Conservation (phyloP, 176 grass and related monocot genomes). For the Carex scoparia region DNA sequence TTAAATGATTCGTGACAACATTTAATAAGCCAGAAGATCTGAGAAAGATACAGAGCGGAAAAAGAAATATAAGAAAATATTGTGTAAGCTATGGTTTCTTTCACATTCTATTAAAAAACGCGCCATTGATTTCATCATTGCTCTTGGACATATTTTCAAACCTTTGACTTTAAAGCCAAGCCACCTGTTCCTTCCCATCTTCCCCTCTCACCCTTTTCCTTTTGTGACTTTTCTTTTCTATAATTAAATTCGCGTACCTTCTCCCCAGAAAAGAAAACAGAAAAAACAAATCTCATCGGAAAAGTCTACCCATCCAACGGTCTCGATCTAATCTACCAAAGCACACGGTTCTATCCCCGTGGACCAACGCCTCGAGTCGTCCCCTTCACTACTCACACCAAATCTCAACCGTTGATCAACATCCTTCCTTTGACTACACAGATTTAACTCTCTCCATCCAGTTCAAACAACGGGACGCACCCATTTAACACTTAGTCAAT, state of each 20-base stretch:
- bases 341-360: background rate
- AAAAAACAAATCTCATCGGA: slow-evolving; percentile 8
- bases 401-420: slow-evolving; percentile 25
- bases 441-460: background rate
- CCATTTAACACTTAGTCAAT: slow-evolving; percentile 2
- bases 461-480: background rate
- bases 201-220: background rate
- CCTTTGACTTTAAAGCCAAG: slow-evolving; percentile 44
- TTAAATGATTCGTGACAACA: background rate
- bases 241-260: background rate
- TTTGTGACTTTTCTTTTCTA: slow-evolving; percentile 9
- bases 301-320: slow-evolving; percentile 27
- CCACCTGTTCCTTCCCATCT: background rate
- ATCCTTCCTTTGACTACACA: background rate
- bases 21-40: slow-evolving; percentile 7
- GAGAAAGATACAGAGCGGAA: slow-evolving; percentile 15
- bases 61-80: background rate
- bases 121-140: slow-evolving; percentile 21
- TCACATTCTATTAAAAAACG: slow-evolving; percentile 29
- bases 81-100: background rate
- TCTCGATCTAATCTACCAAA: background rate
- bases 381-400: background rate
- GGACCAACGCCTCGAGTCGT: slow-evolving; percentile 21
- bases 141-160: slow-evolving; percentile 30
- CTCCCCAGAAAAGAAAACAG: slow-evolving; percentile 10